These are phyloP conservation scores for Lecanicillium sp. DNA, from an alignment of 2,329 filamentous ascomycete genomes.

Conservation along the genomic window DNA sequence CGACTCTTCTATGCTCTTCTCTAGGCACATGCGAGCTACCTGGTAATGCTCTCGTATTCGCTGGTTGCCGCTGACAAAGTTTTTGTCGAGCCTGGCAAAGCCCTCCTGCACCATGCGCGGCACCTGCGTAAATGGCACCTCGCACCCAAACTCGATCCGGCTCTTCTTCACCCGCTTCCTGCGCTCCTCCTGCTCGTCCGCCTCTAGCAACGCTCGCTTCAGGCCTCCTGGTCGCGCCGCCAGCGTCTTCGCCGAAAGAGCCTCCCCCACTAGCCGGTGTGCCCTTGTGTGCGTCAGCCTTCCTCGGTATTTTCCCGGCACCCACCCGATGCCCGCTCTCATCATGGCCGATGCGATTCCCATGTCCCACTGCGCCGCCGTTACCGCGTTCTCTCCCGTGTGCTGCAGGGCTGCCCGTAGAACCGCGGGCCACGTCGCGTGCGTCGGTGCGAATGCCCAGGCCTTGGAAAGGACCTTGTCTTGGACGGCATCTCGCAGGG, in stretches of 20 bases:
- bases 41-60: background rate
- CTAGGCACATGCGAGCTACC: background rate
- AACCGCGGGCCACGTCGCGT: background rate
- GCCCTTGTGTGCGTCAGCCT: background rate
- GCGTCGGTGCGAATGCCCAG: background rate
- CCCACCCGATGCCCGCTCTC: conserved; percentile 1
- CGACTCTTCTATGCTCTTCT: background rate
- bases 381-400: background rate
- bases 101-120: background rate
- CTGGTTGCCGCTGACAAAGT: background rate
- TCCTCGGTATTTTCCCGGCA: background rate
- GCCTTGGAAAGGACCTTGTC: background rate
- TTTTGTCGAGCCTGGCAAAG: background rate
- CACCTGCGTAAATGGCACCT: background rate
- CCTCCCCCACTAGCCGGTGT: background rate
- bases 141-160: background rate
- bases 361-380: background rate
- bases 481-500: background rate
- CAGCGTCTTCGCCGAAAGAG: background rate
- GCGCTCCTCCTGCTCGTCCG: background rate
- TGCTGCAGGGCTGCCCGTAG: background rate
- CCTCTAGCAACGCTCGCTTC: background rate
- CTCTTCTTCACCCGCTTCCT: background rate
- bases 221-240: background rate
- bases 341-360: background rate